Evolutionary conservation across 768 basidiomycete species (phyloP), one percentile per base, ranked within the genome.

Genomic region (Boletus huronensis): DNA sequence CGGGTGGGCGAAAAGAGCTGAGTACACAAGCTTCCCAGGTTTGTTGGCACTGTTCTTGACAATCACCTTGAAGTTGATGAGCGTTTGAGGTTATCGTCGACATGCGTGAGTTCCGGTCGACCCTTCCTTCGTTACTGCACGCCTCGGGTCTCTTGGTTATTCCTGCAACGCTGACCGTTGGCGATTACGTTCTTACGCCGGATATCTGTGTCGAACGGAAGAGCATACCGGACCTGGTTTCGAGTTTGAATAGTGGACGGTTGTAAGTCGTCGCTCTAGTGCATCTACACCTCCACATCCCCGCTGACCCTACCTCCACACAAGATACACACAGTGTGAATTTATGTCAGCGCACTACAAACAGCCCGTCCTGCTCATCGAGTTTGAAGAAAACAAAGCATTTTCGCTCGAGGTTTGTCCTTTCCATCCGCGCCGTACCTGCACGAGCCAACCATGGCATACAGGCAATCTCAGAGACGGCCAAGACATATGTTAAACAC

Each of bases 171-270:
- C 75, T 99, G 57, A 93, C 90, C 0, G 89, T 98, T 2, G 97
- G 97, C 3, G 97, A 99, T 70, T 99, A 99, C 65, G 88, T 99
- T 50, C 73, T 98, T 43, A 88, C 91, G 1, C 97, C 96, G 0
- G 92, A 96, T 56, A 95, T 98, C 58, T 95, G 92, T 58, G 88
- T 99, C 3, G 97, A 99, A 72, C 78, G 96, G 53, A 99, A 99
- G 75, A 95, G 95, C 61, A 77, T 98, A 47, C 79, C 94, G 0
- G 97, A 99, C 75, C 65, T 99, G 48, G 81, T 94, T n/a, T 82
- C 86, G 16, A 95, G 92, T 76, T 96, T 98, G 69, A 93, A 88
- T 53, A 96, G 86, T 63, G 96, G 96, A 16, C 79, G 97, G 52
- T 70, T 99, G 97, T 97, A 61, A 75, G 93, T 80, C 23, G 29